Base-by-base conservation (phyloP, 768 basidiomycete species). In the Boletus pseudopeckii region DNA sequence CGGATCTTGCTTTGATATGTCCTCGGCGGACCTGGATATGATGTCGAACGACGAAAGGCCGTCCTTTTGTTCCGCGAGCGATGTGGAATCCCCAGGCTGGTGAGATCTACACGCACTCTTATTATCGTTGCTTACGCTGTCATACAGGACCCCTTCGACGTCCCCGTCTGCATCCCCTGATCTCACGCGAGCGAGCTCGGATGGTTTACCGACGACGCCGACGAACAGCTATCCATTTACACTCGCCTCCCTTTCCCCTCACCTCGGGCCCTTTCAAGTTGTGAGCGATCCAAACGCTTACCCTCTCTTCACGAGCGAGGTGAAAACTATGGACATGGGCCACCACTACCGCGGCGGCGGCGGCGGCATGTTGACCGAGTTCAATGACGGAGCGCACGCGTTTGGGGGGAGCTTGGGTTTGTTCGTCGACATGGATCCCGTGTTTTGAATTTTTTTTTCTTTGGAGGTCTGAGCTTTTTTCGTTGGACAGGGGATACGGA, bases 151-250 rank as follows among this genome's bases (percentile, higher is more conserved):
- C 7, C 30, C 48, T 2, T 52, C 56, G 7, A 37, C 61, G 2
- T 59, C 54, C 9, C 24, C 34, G 13, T 52, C 57, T 0, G 30
- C 54, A 1, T 60, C 61, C 1, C 50, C 54, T 10, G 24, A 38
- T 17, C n/a, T 50, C n/a, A 45, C 52, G 1, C 48, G 53, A n/a
- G n/a, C n/a, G n/a, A n/a, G n/a, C 39, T 52, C 45, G 13, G 37
- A 20, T 5, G 39, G 46, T 8, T 33, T 40, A 1, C 54, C 41
- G 1, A 28, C 2, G 7, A 59, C 48, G 9, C 57, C 57, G 8
- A 45, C 36, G 9, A 54, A 34, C 20, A 48, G 46, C 36, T 41
- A 54, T 24, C 50, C 36, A 2, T 40, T 42, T 11, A 15, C 28
- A 1, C 7, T 53, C 24, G 7, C 34, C 33, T 44, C 43, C 13